Base-by-base conservation (phyloP, 345 rosid species). In the Lepidium africanum region DNA sequence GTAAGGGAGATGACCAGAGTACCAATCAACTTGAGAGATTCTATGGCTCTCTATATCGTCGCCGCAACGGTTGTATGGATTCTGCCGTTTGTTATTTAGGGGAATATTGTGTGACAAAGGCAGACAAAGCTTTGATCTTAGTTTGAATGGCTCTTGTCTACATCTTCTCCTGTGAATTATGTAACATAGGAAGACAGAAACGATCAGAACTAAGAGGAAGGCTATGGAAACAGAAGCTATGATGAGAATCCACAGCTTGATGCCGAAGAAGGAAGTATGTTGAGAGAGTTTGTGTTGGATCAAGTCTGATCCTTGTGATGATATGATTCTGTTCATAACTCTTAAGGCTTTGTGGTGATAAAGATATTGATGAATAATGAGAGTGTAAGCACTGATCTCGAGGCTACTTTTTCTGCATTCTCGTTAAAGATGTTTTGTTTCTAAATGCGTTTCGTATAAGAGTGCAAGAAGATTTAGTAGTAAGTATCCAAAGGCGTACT, bases 191-290 rank as follows among this genome's bases (percentile, higher is more conserved):
- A 65, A 52, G n/a, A 70, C 14, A 45, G 72, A 7, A 30, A 71
- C 12, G 41, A 82, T 50, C 10, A 79, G n/a, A 3, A 75, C 35
- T 6, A 79, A 10, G 72, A 80, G 14, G n/a, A 79, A 47, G 40
- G 54, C 57, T 16, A 51, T 10, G 39, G 75, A 57, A 16, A 58
- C 63, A 16, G 82, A 52, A 37, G 59, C 64, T 50, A 81, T 55
- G 23, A 92, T 55, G 13, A 84, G 70, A 47, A 92, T 53, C 92
- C 86, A 82, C 51, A 86, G 61, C 39, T 50, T 71, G 68, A 83
- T 51, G 38, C 87, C 88, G 6, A 87, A 80, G 27, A 87, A 71
- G 1, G 84, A 65, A 50, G 83, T 81, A 25, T 72, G 84, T 80
- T 51, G 74, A 62, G 62, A 84, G 83, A 69, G 69, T 53, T 67